Percentiles rank a stretch among this genome's conserved stretches.
These are phyloP conservation scores for Auricularia sp. DNA, from an alignment of 768 basidiomycete species.

Conservation along the genomic window DNA sequence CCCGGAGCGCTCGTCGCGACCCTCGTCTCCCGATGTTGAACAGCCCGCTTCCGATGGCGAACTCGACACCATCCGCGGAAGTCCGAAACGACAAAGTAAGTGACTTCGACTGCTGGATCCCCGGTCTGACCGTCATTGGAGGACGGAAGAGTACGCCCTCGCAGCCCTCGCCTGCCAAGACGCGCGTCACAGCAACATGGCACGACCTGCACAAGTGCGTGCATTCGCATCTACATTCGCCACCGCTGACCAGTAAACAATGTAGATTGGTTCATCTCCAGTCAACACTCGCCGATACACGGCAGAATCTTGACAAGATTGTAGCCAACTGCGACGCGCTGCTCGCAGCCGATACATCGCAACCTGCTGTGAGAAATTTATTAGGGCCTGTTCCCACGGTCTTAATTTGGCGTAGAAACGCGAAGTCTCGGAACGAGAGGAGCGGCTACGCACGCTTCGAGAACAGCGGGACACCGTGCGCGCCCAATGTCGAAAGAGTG, in stretches of 20 bases:
- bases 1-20: constrained; percentile 29
- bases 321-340: constrained; percentile 24
- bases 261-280: constrained; percentile 34
- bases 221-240: constrained; percentile 3
- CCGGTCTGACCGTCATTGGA: not conserved
- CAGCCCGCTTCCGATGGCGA: constrained; percentile 66
- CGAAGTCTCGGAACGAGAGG: constrained; percentile 57
- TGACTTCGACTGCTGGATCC: not conserved
- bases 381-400: constrained; percentile 10
- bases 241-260: constrained; percentile 8
- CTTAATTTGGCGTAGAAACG: constrained; percentile 29
- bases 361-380: constrained; percentile 15
- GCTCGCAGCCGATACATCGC: constrained; percentile 16
- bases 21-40: constrained; percentile 49
- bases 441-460: constrained; percentile 41
- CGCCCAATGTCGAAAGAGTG: not conserved
- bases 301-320: constrained; percentile 24
- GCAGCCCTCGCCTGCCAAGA: constrained; percentile 13
- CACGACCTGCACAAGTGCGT: constrained; percentile 67
- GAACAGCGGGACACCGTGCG: constrained; percentile 33
- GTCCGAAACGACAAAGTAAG: constrained; percentile 25
- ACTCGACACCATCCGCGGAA: constrained; percentile 24
- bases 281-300: constrained; percentile 30
- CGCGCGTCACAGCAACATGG: constrained; percentile 43
- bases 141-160: not conserved